Evolutionary conservation across 331 rosid genomes (phyloP).

Genomic region (Spiraea crenata): DNA sequence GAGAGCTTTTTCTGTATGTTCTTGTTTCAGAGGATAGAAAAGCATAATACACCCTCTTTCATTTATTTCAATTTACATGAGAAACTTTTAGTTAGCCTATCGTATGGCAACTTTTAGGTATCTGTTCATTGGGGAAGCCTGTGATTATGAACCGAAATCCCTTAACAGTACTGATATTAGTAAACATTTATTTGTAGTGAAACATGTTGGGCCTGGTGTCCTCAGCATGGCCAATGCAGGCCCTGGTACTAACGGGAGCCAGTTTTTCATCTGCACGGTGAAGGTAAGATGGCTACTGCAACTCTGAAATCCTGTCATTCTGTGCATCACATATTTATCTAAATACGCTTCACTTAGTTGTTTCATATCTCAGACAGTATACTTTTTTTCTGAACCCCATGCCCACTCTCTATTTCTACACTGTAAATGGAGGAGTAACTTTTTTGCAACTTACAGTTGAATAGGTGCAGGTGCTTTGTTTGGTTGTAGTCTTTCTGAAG

Average conservation of each 20-base stretch:
- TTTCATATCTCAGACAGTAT: neutral
- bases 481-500: neutral
- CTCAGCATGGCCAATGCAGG: conserved; percentile 99
- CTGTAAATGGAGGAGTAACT: neutral
- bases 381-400: neutral
- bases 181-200: conserved; percentile 58
- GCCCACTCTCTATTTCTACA: neutral
- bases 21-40: neutral
- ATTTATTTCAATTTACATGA: neutral
- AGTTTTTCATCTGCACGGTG: conserved; percentile 82
- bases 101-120: neutral
- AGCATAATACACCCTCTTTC: neutral
- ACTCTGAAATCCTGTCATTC: conserved; percentile 3
- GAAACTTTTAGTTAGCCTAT: neutral
- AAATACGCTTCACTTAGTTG: conserved; percentile 5
- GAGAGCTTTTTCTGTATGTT: conserved; percentile 71
- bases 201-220: conserved; percentile 87
- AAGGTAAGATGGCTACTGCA: conserved; percentile 49
- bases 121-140: conserved; percentile 5
- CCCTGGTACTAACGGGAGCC: conserved; percentile 85
- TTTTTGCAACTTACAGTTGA: neutral
- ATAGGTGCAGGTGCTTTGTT: conserved; percentile 3
- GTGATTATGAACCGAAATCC: neutral
- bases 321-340: neutral
- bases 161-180: conserved; percentile 7